Conservation (phyloP, 78 protist species). For the Dictyostelium purpureum region DNA sequence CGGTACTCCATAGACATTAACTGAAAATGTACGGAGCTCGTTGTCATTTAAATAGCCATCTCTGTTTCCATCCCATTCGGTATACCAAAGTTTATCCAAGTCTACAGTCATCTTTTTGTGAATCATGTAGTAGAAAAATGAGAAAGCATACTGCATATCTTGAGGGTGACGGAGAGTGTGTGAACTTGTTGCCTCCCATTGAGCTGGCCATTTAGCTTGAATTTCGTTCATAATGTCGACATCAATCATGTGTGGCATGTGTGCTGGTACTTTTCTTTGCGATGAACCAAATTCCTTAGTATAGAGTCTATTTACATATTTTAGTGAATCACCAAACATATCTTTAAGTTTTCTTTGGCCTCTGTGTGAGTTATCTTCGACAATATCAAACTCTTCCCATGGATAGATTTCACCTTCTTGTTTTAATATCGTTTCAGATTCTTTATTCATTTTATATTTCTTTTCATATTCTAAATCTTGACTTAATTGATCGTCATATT, state of each 20-base stretch:
- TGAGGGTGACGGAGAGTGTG: constrained; percentile 77
- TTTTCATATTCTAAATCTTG: background rate
- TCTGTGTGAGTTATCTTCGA: background rate
- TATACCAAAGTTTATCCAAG: constrained; percentile 15
- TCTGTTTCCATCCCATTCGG: constrained; percentile 75
- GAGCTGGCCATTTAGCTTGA: constrained; percentile 84
- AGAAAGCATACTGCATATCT: constrained; percentile 96
- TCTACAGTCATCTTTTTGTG: constrained; percentile 36
- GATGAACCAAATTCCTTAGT: constrained; percentile 81
- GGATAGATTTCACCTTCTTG: constrained; percentile 69
- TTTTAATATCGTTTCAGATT: background rate
- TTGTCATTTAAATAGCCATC: constrained; percentile 78
- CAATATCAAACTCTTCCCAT: constrained; percentile 47
- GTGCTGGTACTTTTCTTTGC: constrained; percentile 95
- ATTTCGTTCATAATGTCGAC: constrained; percentile 84
- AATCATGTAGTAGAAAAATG: constrained; percentile 92
- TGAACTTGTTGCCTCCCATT: constrained; percentile 91
- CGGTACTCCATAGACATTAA: constrained; percentile 51
- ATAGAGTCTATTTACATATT: constrained; percentile 86
- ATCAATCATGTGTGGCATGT: constrained; percentile 97
- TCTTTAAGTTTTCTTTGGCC: constrained; percentile 57
- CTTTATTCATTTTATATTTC: constrained; percentile 44
- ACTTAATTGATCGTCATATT: background rate
- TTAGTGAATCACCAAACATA: constrained; percentile 84
- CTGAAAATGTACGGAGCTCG: constrained; percentile 85